Evolutionary conservation across 306 rosid genomes (phyloP), one percentile per base, ranked within the genome.

Genomic region (Lagenaria siceraria): DNA sequence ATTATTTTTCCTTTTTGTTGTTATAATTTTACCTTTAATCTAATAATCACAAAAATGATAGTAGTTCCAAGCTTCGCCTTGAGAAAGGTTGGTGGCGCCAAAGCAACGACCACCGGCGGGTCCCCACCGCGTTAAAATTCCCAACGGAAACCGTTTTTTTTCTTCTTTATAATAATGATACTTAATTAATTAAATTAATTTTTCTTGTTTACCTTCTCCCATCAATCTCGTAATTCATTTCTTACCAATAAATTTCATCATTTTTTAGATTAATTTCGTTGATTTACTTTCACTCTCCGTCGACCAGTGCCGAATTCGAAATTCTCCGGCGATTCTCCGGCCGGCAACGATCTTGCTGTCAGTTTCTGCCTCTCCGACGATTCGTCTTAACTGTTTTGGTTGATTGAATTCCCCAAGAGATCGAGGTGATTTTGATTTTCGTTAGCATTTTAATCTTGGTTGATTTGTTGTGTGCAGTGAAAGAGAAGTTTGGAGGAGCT

Each of bases 141-240:
- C 53, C 15, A 75, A 75, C 60, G 1, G 61, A 75, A 75, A 75
- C 78, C 78, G 66, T 75, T 75, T 75, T 36, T n/a, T 59, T 75
- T 25, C 75, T 13, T 43, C 54, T 35, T 56, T 22, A 24, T 7
- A 75, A 75, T 75, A 55, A 31, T 42, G 1, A 2, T 55, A 43
- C 6, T 75, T 75, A 5, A 0, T 75, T n/a, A 6, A 51, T 17
- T 46, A 11, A 11, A 8, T 46, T 0, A 10, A 1, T 27, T 13
- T 22, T 71, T 48, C 7, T 69, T 24, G 55, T 51, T 69, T 42
- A 8, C 36, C 8, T 2, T 70, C 12, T 1, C 54, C 54, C 21
- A 38, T 66, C 75, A 27, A 22, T 70, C 15, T 31, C 46, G 0
- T 70, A 6, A 29, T 72, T 12, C 46, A 29, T 73, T 27, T 72